Evolutionary conservation across 148 eudicot species (phyloP).

Genomic region (Camellia sinensis): DNA sequence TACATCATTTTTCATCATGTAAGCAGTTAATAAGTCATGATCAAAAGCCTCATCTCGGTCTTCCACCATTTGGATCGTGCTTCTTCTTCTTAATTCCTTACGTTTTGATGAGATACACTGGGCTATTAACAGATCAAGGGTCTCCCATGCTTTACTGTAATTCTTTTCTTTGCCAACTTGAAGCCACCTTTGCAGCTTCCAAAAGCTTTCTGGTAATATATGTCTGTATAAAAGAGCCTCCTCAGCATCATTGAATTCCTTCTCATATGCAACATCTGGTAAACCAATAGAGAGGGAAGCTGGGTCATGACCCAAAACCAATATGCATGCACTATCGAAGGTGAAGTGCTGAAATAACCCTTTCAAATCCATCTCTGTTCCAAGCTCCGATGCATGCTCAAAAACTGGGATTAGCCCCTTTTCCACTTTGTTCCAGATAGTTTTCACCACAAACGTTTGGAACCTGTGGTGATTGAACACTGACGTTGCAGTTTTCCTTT

Average conservation of each 20-base stretch:
- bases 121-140: slow-evolving; percentile 37
- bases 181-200: slow-evolving; percentile 56
- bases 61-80: not conserved
- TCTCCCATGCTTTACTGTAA: slow-evolving; percentile 30
- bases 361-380: slow-evolving; percentile 43
- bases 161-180: slow-evolving; percentile 40
- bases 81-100: slow-evolving; percentile 15
- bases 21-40: not conserved
- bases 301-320: slow-evolving; percentile 47
- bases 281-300: slow-evolving; percentile 31
- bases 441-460: slow-evolving; percentile 26
- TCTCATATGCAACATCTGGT: slow-evolving; percentile 31
- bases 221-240: slow-evolving; percentile 38
- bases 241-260: slow-evolving; percentile 49
- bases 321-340: slow-evolving; percentile 42
- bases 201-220: slow-evolving; percentile 33
- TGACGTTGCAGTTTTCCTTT: slow-evolving; percentile 32
- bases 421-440: slow-evolving; percentile 29
- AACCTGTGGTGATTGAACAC: slow-evolving; percentile 34
- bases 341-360: slow-evolving; percentile 52
- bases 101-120: slow-evolving; percentile 24
- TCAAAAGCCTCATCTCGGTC: slow-evolving; percentile 20
- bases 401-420: slow-evolving; percentile 40
- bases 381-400: slow-evolving; percentile 22
- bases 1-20: no score